phyloP scores from a whole-genome alignment of 139 green algal genomes.

The Pedinophyceae sp. region DNA sequence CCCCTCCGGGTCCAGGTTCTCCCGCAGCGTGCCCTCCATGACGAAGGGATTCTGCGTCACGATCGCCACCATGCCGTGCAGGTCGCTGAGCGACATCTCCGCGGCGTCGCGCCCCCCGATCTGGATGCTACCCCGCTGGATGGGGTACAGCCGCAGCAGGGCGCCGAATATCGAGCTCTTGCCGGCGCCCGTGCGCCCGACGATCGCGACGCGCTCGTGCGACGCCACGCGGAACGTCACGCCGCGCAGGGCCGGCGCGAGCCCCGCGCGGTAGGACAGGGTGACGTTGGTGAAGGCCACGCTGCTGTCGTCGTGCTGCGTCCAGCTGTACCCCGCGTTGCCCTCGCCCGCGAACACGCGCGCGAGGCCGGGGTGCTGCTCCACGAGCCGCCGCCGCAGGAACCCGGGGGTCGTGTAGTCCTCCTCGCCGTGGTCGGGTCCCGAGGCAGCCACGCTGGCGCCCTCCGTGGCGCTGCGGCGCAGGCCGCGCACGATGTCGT shows the following conservation, averaged over 20 bases:
- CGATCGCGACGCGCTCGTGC: slow-evolving; percentile 27
- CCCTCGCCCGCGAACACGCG: no score
- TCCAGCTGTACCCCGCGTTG: no score
- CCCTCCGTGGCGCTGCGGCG: no score
- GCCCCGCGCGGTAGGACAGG: slow-evolving; percentile 23
- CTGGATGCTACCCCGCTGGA: slow-evolving; percentile 14
- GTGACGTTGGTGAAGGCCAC: slow-evolving; percentile 22
- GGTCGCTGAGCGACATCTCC: slow-evolving; percentile 8
- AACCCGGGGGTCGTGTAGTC: no score
- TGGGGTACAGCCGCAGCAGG: slow-evolving; percentile 35
- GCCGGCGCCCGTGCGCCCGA: slow-evolving; percentile 38
- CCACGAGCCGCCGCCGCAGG: no score
- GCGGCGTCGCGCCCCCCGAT: slow-evolving; percentile 26
- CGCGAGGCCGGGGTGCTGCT: no score
- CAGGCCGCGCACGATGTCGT: no score
- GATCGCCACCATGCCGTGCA: slow-evolving; percentile 12
- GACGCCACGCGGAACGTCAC: slow-evolving; percentile 15
- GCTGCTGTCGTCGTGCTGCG: not conserved
- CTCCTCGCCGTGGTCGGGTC: no score
- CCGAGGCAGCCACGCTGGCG: no score
- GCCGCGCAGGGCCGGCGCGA: slow-evolving; percentile 20
- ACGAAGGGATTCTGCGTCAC: slow-evolving; percentile 53
- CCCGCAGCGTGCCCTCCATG: slow-evolving; percentile 38
- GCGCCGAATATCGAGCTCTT: slow-evolving; percentile 41
- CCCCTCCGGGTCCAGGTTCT: slow-evolving; percentile 48